Evolutionary conservation across 192 early-diverging fungal genomes (phyloP), one percentile per base, ranked within the genome.

Genomic region (Entomortierella lignicola): DNA sequence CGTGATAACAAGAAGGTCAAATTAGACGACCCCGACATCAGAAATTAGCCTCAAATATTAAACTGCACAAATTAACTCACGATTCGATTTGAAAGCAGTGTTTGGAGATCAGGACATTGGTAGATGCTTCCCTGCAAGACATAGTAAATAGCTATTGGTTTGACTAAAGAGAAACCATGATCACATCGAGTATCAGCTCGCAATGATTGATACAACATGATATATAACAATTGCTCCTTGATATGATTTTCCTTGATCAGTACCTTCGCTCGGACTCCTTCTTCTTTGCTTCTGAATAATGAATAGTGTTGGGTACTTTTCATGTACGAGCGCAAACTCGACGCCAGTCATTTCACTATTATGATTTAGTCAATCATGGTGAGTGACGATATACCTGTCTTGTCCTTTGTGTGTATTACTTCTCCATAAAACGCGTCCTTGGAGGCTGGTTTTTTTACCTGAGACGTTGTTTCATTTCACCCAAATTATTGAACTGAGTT

Each of bases 401-500:
- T n/a, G n/a, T n/a, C 44, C 12, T 5, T 20, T 4, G 20, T 47
- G 20, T 20, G 5, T 20, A 15, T 12, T 20, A 47, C 20, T 12
- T 15, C 34, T 12, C 21, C 4, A 15, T 8, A 25, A 25, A 39
- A 39, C 30, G 56, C 31, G 34, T 37, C 18, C 8, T 21, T 1
- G n/a, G 39, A 60, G 30, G n/a, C n/a, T n/a, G n/a, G n/a, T n/a
- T n/a, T n/a, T n/a, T n/a, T n/a, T 60, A 83, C 86, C 81, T 87
- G 58, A 77, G 82, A 43, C 47, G 71, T 70, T 68, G 80, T 63
- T 75, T 88, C 72, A 83, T 72, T 61, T 72, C 71, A 62, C 87
- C 66, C 27, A 94, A 68, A 39, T 91, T 92, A 61, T 93, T 94
- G 81, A 88, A 93, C 73, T 91, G 91, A 32, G 92, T 94, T 63